Evolutionary conservation across 495 filamentous ascomycete genomes (phyloP), one percentile per base, ranked within the genome.

Genomic region (Podospora anserina): DNA sequence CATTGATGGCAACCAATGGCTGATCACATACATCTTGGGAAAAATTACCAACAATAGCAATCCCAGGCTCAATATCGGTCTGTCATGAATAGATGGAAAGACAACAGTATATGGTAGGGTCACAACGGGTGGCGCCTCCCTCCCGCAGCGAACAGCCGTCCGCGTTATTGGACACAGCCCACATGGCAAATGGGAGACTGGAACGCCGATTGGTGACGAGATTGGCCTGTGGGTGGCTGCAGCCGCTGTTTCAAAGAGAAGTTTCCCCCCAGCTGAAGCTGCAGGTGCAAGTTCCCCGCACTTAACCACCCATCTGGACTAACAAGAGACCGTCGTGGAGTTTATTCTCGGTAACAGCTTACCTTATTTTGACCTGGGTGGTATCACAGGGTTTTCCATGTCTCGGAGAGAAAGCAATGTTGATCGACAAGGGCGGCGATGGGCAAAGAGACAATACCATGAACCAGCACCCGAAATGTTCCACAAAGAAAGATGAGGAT

Each of bases 181-280:
- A 62, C 28, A 20, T 39, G 20, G 28, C 5, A 13, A 18, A 18
- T 16, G 7, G 6, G 34, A 18, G 30, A 11, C 15, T 39, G 16
- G 32, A 26, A 63, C 30, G 19, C 15, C 61, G 34, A 63, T 63
- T 61, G 27, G 59, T 34, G 61, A 64, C 13, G 11, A 13, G 23
- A 5, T 20, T 53, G 19, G 39, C 34, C n/a, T 39, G 6, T 49
- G 16, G 26, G 58, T 11, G 27, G 26, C 3, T 28, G 30, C 3
- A 32, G 30, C 20, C 15, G 44, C 1, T 30, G 64, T 57, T 57
- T 65, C 64, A 57, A 57, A 58, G 56, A 30, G 49, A 65, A 58
- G 64, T 49, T 65, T 65, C 64, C 49, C 64, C 18, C 20, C 64
- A 32, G 49, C 64, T 57, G 64, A 56, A 56, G 23, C 23, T 28